Evolutionary conservation across 2,329 filamentous ascomycete genomes (phyloP).

Genomic region (Colletotrichum noveboracense): DNA sequence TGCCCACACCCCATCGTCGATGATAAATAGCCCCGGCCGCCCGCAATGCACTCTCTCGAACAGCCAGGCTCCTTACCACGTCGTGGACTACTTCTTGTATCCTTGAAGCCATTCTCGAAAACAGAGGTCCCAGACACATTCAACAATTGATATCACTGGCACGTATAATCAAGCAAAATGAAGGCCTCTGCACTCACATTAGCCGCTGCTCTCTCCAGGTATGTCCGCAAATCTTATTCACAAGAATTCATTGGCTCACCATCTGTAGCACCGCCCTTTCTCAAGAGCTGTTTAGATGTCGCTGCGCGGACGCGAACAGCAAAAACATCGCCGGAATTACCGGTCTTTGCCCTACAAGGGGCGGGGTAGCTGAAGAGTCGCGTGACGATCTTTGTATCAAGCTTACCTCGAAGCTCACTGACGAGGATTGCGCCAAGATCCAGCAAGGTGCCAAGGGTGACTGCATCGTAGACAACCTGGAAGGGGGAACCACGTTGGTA

Average conservation of each 20-base stretch:
- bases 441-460: background rate
- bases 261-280: background rate
- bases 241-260: background rate
- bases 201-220: background rate
- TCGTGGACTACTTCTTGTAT: background rate
- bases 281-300: background rate
- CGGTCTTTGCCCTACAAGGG: too few relatives aligned
- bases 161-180: background rate
- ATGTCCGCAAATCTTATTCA: fast-evolving
- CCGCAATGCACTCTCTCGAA: too few relatives aligned
- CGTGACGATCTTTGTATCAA: background rate
- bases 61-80: fast-evolving
- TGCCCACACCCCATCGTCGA: fast-evolving
- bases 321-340: background rate
- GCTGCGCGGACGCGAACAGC: background rate
- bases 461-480: background rate
- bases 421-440: background rate
- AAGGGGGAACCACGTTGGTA: background rate
- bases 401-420: background rate
- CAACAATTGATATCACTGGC: fast-evolving
- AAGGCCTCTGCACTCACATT: background rate
- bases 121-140: background rate
- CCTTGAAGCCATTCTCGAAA: background rate
- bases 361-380: too few relatives aligned
- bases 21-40: background rate